Base-by-base conservation (phyloP, 306 rosid genomes). In the Prunus davidiana region DNA sequence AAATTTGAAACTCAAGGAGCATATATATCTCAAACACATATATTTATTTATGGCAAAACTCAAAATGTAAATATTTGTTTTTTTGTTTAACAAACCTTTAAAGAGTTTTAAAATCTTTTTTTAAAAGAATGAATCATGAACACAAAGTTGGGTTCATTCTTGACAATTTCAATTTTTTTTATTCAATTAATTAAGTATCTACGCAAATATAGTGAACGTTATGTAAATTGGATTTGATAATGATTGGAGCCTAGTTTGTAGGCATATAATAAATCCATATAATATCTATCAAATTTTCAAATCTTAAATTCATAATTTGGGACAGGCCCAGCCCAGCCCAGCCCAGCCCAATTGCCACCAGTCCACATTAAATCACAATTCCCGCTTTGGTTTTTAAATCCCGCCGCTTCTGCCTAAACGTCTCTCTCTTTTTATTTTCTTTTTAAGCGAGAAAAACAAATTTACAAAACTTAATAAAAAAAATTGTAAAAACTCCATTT, bases 351-450 rank as follows among this genome's bases (percentile, higher is more conserved):
- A 6, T 24, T 13, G 0, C 58, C 46, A 24, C 3, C 11, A 30
- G 4, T 14, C 55, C 1, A 2, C 55, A 16, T 1, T 24, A 60
- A 45, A 24, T 60, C 45, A 16, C 43, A 45, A 22, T 80, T 87
- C 91, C 91, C 88, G 91, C 91, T 83, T 38, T 78, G 41, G 77
- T 81, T 83, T 89, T 89, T 67, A 85, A 89, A 87, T 69, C 89
- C 91, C 86, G 86, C 93, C 82, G 19, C 77, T 50, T 49, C 66
- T 2, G 65, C 72, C 71, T 55, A 55, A 32, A 58, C 57, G 68
- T 22, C 24, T 50, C 28, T 45, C 24, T n/a, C 32, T 15, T 45
- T 34, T 12, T 2, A 30, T 76, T 13, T 19, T 57, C 9, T 19
- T 32, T 76, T 19, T 19, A 14, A n/a, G 49, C 22, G 32, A 43